Evolutionary conservation across 2,329 filamentous ascomycete species (phyloP), one percentile per base, ranked within the genome.

Genomic region (Fusarium brachygibbosum): DNA sequence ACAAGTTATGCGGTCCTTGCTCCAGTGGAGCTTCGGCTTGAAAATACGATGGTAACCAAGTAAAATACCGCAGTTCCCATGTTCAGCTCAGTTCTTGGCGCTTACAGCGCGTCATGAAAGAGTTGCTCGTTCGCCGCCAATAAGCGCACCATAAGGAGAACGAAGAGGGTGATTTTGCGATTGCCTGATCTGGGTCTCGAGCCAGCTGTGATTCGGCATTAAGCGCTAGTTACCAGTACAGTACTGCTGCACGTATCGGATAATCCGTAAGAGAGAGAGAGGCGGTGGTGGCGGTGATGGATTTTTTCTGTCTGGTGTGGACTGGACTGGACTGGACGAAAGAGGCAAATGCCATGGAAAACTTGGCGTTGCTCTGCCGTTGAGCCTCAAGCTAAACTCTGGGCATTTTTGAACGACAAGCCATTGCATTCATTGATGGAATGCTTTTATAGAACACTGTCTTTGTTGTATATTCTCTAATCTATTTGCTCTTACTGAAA

Each of bases 341-440:
- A 35, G 53, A 60, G 46, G 60, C 35, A 69, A 62, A 42, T 54
- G 9, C 34, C 34, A 49, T 38, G 60, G 56, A 55, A 38, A 19
- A 69, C 48, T 61, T 69, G 66, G 63, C 50, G 62, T 46, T 23
- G 59, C 54, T 69, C 42, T 62, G 38, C 66, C 61, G 66, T 45
- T 63, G 66, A 69, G 66, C 66, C 66, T 32, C 66, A 69, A 40
- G 31, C 13, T 53, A 34, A 41, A 45, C 16, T n/a, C 40, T 65
- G 13, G 62, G 62, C 41, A 28, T 28, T 9, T n/a, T 42, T 52
- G 37, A 13, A 45, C 49, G 34, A 50, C 44, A 59, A 28, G n/a
- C 10, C 34, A 51, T 40, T n/a, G 21, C 8, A 12, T 46, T 48
- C 9, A 34, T 10, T 3, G n/a, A 38, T 10, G n/a, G 7, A 37